Evolutionary conservation across 2,329 filamentous ascomycete species (phyloP), one percentile per base, ranked within the genome.

Genomic region (Exophiala sp.): DNA sequence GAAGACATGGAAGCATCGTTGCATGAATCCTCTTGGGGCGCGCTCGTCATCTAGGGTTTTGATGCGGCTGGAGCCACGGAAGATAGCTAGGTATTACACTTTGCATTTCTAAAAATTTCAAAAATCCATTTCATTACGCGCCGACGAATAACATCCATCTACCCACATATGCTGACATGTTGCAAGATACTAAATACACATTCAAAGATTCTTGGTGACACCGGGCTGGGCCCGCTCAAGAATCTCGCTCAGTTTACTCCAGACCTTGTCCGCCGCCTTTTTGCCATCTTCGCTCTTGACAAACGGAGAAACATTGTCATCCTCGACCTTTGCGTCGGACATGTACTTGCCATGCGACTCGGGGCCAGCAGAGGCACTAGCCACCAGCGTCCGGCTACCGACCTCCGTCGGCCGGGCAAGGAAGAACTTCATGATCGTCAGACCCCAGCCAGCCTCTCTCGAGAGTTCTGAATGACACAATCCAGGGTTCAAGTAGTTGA

Each of bases 401-500:
- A 71, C 69, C 65, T 81, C 79, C 0, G 74, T 71, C 0, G 70
- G 69, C 16, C 77, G 68, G 1, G 71, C 77, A 34, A 76, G 47
- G 16, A 73, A 5, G 9, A 68, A 47, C 20, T 69, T 66, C 34
- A 75, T 33, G 8, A 71, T 50, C 43, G 63, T 33, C 11, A 64
- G 47, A 1, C 58, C 36, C 33, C 62, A 33, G 14, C 48, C 50
- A 0, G 47, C 21, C 0, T 79, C 72, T 1, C 78, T 69, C 5
- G 59, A 62, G 1, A 83, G 67, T 20, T 73, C 67, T 0, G 76
- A 75, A 38, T 78, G 70, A 62, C 80, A 83, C 29, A 78, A 68
- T 1, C 80, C 80, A 0, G 81, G 80, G 52, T 79, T 80, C 16
- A 79, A 56, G 55, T 71, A 70, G 61, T 81, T 82, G 52, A 83